Evolutionary conservation across 2,329 filamentous ascomycete genomes (phyloP).

Genomic region (Calonectria naviculata): DNA sequence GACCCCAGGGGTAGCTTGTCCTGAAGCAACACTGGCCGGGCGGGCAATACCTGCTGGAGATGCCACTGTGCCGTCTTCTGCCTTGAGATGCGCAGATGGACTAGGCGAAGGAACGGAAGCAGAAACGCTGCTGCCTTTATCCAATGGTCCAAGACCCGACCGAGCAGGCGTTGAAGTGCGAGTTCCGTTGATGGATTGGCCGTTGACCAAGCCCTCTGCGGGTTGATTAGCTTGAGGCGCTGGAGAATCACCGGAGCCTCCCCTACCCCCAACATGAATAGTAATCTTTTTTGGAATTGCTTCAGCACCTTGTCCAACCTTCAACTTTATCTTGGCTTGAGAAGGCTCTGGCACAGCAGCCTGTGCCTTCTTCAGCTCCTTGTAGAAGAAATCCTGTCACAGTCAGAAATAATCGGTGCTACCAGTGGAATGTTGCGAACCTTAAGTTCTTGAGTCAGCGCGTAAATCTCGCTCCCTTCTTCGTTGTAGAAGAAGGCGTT

Average conservation of each 20-base stretch:
- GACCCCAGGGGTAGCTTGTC: slow-evolving; percentile 24
- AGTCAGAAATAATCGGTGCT: slow-evolving; percentile 25
- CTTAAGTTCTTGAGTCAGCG: slow-evolving; percentile 82
- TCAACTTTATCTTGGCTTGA: slow-evolving; percentile 84
- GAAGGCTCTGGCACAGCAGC: slow-evolving; percentile 77
- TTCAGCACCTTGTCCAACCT: slow-evolving; percentile 65
- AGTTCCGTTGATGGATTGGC: slow-evolving; percentile 33
- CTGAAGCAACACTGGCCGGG: slow-evolving; percentile 27
- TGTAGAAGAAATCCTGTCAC: slow-evolving; percentile 74
- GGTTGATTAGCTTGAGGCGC: slow-evolving; percentile 50
- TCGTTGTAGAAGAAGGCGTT: slow-evolving; percentile 94
- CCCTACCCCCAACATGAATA: slow-evolving; percentile 73
- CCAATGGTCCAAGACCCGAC: slow-evolving; percentile 37
- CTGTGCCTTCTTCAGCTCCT: slow-evolving; percentile 78
- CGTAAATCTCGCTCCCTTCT: slow-evolving; percentile 86
- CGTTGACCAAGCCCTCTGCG: slow-evolving; percentile 34
- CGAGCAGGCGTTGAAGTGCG: slow-evolving; percentile 33
- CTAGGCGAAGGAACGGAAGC: slow-evolving; percentile 55
- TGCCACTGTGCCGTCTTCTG: slow-evolving; percentile 46
- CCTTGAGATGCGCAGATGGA: slow-evolving; percentile 52
- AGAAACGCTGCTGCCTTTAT: slow-evolving; percentile 55
- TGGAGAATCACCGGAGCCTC: slow-evolving; percentile 64
- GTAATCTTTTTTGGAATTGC: slow-evolving; percentile 73
- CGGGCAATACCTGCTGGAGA: slow-evolving; percentile 40
- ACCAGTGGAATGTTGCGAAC: slow-evolving; percentile 53